Percentiles rank a stretch among this genome's conserved stretches.
Conservation (phyloP, 495 filamentous ascomycete genomes). For the Astrocystis sublimbata region DNA sequence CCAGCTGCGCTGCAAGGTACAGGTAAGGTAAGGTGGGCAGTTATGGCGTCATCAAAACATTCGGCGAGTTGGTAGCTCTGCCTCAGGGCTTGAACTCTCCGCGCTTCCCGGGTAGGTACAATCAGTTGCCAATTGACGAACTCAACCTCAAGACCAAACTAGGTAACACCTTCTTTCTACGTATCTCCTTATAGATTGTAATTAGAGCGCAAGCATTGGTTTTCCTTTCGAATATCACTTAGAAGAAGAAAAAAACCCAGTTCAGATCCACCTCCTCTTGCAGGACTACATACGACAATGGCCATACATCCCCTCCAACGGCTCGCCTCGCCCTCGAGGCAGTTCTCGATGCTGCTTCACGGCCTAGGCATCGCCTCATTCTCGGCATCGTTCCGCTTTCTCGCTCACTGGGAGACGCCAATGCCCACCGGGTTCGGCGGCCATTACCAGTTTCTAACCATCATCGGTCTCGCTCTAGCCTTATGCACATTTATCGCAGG, state of each 20-base stretch:
- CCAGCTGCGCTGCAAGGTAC: no score
- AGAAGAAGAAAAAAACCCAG: background rate
- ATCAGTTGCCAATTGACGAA: background rate
- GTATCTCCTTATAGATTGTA: background rate
- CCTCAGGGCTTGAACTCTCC: background rate
- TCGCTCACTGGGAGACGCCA: constrained; percentile 37
- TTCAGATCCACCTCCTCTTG: background rate
- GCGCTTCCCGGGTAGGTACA: no score
- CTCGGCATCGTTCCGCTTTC: constrained; percentile 65
- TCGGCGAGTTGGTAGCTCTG: background rate
- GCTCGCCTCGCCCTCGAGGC: constrained; percentile 67
- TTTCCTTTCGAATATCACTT: no score
- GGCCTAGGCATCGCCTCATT: constrained; percentile 70
- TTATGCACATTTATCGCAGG: constrained; percentile 68
- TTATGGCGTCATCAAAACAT: constrained; percentile 13
- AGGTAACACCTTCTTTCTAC: background rate
- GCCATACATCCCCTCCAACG: constrained; percentile 69
- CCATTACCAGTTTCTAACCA: constrained; percentile 83
- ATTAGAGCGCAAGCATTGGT: background rate
- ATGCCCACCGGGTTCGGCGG: constrained; percentile 75
- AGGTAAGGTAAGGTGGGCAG: no score
- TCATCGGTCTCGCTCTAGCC: constrained; percentile 73
- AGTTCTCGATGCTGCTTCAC: constrained; percentile 70
- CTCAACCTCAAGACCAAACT: no score
- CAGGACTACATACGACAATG: constrained; percentile 16